Base-by-base conservation (phyloP, 768 basidiomycete species). In the Phanerochaete sordida region DNA sequence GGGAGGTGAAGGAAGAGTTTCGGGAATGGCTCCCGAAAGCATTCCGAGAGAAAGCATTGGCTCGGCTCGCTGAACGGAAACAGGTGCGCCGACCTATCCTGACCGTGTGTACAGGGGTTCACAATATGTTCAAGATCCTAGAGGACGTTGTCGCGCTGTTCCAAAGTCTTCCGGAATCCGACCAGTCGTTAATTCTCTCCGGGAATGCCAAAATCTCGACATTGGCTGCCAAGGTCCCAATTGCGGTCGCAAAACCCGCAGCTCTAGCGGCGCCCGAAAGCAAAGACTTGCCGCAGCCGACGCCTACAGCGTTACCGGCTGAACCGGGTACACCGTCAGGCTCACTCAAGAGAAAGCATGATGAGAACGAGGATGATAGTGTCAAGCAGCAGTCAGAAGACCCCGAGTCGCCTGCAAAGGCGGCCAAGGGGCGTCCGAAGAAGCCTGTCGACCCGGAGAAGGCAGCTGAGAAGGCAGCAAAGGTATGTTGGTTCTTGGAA, bases 1-100 rank as follows among this genome's bases (percentile, higher is more conserved):
- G 93, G 94, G 94, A 96, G 70, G 86, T 90, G 12, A 84, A 83
- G 65, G 79, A 83, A 2, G 65, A 78, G 21, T 77, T 80, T 62
- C 74, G 75, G 59, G 78, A 82, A 58, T 88, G 87, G 82, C 70
- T 94, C 31, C 89, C 90, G 0, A 86, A 83, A 68, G 84, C 81
- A 67, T 79, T 80, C 13, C 76, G 77, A 62, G 85, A 88, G 62
- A 90, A 82, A 68, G 84, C 81, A 0, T 83, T 87, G 53, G 71
- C 68, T 9, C 80, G 93, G 66, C 72, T 79, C 9, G 75, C 77
- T 24, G 93, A 95, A 64, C 80, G 93, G 59, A 63, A 78, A 19
- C 84, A 86, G 77, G 91, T 87, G 52, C 50, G 81, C 39, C 68
- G 11, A 15, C 9, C 31, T 35, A 37, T 11, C 30, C 24, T 13